Evolutionary conservation across 768 basidiomycete species (phyloP).

Genomic region (Boletellus ananiceps): DNA sequence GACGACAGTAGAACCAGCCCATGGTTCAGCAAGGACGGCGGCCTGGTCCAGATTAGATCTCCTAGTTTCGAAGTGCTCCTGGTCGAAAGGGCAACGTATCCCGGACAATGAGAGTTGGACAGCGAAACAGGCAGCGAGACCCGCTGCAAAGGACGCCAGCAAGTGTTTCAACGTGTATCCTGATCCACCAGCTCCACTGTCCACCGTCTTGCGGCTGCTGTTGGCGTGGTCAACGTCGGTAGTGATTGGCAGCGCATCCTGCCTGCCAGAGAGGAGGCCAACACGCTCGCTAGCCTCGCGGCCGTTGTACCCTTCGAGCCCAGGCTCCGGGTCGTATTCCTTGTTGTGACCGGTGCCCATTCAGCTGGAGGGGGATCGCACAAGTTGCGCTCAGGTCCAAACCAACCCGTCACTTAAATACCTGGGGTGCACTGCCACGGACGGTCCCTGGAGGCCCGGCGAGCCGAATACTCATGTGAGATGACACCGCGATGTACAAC

Average conservation of each 20-base stretch:
- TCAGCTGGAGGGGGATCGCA: background rate
- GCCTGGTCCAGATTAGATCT: conserved; percentile 9
- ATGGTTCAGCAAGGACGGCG: conserved; percentile 51
- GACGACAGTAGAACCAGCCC: conserved; percentile 66
- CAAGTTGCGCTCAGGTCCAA: no score
- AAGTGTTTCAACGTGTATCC: conserved; percentile 33
- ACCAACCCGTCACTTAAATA: background rate
- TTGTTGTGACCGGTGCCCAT: conserved; percentile 12
- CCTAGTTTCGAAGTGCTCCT: background rate
- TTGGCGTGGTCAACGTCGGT: conserved; percentile 4
- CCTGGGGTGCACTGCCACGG: background rate
- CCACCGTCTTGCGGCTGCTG: background rate
- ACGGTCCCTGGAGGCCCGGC: no score
- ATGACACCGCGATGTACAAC: no score
- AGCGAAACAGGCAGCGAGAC: conserved; percentile 46
- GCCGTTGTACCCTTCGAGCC: conserved; percentile 3
- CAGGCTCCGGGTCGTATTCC: conserved; percentile 42
- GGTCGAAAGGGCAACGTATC: conserved; percentile 31
- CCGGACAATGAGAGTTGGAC: conserved; percentile 42
- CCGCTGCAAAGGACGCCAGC: conserved; percentile 48
- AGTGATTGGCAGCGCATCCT: conserved; percentile 8
- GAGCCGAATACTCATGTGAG: no score
- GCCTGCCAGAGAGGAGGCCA: conserved; percentile 33
- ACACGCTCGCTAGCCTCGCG: conserved; percentile 28
- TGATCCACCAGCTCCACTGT: conserved; percentile 15